Evolutionary conservation across 371 early-diverging fungal species (phyloP).

Genomic region (Dichotomocladium elegans): DNA sequence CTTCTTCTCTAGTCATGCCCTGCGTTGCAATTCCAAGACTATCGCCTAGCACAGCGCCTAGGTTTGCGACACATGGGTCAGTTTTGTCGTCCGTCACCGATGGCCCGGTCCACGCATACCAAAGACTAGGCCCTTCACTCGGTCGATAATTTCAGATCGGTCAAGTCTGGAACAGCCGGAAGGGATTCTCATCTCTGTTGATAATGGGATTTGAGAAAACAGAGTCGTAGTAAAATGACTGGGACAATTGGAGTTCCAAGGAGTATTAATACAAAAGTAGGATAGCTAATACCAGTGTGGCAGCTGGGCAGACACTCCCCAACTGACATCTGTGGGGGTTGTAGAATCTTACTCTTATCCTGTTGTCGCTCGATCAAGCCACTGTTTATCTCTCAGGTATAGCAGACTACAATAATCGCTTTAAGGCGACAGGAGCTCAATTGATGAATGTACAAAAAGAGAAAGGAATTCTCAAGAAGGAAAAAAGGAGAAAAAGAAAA

Average conservation of each 20-base stretch:
- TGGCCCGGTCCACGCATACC: too few species aligned
- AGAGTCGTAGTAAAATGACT: background rate
- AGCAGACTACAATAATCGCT: background rate
- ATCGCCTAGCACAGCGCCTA: conserved; percentile 67
- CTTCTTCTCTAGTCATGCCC: conserved; percentile 50
- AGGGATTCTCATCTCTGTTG: conserved; percentile 33
- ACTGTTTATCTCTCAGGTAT: too few species aligned
- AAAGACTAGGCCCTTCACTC: conserved; percentile 46
- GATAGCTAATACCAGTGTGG: background rate
- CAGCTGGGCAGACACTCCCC: too few species aligned
- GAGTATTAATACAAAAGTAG: background rate
- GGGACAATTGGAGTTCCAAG: background rate
- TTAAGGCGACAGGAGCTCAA: background rate
- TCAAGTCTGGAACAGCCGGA: conserved; percentile 43
- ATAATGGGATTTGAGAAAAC: conserved; percentile 1
- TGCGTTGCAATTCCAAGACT: conserved; percentile 68
- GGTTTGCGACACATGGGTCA: background rate
- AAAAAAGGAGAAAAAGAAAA: conserved; percentile 6
- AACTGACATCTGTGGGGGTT: too few species aligned
- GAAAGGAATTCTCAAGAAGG: conserved; percentile 3
- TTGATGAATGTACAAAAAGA: background rate
- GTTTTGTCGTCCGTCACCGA: too few species aligned
- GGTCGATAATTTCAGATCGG: conserved; percentile 33
- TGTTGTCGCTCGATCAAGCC: too few species aligned
- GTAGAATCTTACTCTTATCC: background rate